Percentiles rank a stretch among this genome's conserved stretches.
These are phyloP conservation scores for Rhytidiadelphus loreus DNA, from an alignment of 225 moss, liverwort and hornwort genomes.

Conservation along the genomic window DNA sequence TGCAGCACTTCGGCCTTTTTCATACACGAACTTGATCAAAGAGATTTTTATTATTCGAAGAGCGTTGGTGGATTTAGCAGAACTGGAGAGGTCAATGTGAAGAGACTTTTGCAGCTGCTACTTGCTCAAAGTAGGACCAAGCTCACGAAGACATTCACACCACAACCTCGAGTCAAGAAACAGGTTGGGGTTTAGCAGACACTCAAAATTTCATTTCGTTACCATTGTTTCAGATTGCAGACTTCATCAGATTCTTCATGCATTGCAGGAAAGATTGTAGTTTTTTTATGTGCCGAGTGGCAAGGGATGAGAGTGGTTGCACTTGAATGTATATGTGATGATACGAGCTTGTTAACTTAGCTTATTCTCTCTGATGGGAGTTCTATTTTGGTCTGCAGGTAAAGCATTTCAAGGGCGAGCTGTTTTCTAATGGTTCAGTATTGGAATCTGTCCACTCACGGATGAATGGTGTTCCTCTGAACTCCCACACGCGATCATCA, in stretches of 20 bases:
- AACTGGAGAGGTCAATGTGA: constrained; percentile 4
- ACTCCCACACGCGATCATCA: neutral
- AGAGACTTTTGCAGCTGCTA: neutral
- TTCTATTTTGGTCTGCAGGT: neutral
- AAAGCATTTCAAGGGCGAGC: neutral
- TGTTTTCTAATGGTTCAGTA: neutral
- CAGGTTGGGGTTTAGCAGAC: neutral
- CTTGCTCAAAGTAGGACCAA: neutral
- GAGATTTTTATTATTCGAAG: constrained; percentile 51
- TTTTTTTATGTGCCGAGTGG: neutral
- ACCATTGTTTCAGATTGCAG: neutral
- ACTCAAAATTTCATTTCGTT: neutral
- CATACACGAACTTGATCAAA: constrained; percentile 56
- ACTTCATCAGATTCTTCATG: neutral
- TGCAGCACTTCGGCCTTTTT: constrained; percentile 61
- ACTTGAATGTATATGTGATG: neutral
- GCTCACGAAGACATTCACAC: neutral
- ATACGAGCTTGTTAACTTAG: neutral
- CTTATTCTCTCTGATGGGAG: neutral
- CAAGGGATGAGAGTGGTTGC: neutral
- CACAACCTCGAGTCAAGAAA: neutral
- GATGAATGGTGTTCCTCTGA: neutral
- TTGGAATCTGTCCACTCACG: neutral
- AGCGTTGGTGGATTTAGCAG: constrained; percentile 27
- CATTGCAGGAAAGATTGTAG: neutral